Percentiles rank a stretch among this genome's conserved stretches.
phyloP scores from a whole-genome alignment of 164 flowering plant genomes.

The Saururus chinensis region DNA sequence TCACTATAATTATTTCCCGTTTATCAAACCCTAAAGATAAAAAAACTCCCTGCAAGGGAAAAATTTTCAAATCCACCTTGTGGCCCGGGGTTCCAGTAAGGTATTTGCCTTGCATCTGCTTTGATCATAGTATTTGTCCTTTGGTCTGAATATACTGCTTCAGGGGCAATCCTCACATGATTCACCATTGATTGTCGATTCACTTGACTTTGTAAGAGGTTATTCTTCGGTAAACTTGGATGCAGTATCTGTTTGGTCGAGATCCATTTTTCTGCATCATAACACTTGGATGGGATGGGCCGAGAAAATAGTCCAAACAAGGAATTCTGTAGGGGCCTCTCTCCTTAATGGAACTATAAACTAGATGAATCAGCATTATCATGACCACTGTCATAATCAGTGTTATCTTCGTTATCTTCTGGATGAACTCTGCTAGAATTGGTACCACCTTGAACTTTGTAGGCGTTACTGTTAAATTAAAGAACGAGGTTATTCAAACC shows the following conservation, averaged over 20 bases:
- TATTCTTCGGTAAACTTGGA: constrained; percentile 32
- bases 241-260: constrained; percentile 41
- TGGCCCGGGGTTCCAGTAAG: constrained; percentile 33
- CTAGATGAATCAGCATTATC: constrained; percentile 76
- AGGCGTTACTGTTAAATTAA: constrained; percentile 18
- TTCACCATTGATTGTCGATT: constrained; percentile 27
- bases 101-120: constrained; percentile 35
- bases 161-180: constrained; percentile 46
- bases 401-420: constrained; percentile 73
- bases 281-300: constrained; percentile 81
- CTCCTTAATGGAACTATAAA: constrained; percentile 85
- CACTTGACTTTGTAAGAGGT: constrained; percentile 19
- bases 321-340: constrained; percentile 35
- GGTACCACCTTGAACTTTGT: constrained; percentile 7
- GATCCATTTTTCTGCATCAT: constrained; percentile 96
- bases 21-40: constrained; percentile 16
- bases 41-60: constrained; percentile 23
- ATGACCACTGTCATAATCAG: constrained; percentile 64
- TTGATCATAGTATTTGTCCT: constrained; percentile 14
- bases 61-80: constrained; percentile 39
- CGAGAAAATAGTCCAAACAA: constrained; percentile 36
- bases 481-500: no score
- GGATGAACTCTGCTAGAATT: constrained; percentile 54
- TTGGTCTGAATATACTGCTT: constrained; percentile 30
- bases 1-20: constrained; percentile 18